Conservation (phyloP, 768 basidiomycete species). For the Russula emetica region DNA sequence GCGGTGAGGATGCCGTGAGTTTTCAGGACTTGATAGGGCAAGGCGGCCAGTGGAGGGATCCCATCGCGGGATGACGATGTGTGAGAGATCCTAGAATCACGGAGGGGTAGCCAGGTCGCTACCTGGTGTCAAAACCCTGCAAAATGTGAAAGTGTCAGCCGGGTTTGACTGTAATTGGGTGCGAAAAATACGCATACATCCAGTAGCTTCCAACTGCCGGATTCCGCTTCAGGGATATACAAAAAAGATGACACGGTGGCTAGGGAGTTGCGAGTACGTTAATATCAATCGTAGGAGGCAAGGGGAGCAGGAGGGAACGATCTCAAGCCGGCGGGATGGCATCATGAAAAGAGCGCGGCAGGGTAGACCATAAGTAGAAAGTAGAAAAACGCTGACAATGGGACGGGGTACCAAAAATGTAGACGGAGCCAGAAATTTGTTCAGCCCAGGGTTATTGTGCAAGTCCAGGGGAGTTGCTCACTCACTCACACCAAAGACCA, state of each 20-base stretch:
- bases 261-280: constrained; percentile 63
- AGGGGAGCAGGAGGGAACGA: constrained; percentile 70
- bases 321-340: constrained; percentile 69
- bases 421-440: constrained; percentile 16
- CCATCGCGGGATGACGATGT: constrained; percentile 51
- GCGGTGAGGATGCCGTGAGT: constrained; percentile 84
- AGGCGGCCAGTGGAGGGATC: constrained; percentile 76
- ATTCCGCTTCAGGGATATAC: constrained; percentile 67
- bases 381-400: background rate
- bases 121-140: constrained; percentile 15
- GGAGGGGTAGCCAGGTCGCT: background rate
- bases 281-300: constrained; percentile 40
- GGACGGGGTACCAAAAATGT: constrained; percentile 60
- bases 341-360: constrained; percentile 45
- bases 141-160: background rate
- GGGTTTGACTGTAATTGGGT: background rate
- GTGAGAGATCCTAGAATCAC: constrained; percentile 11
- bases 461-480: constrained; percentile 47
- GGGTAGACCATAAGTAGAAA: constrained; percentile 17
- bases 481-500: constrained; percentile 56
- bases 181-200: constrained; percentile 53
- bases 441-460: background rate
- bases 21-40: constrained; percentile 63
- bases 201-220: constrained; percentile 65
- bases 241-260: constrained; percentile 49